A percentile compares a stretch with the other conserved stretches of the same genome.
These are phyloP conservation scores for Syzygium aromaticum DNA, from an alignment of 345 rosid species.

Conservation along the genomic window DNA sequence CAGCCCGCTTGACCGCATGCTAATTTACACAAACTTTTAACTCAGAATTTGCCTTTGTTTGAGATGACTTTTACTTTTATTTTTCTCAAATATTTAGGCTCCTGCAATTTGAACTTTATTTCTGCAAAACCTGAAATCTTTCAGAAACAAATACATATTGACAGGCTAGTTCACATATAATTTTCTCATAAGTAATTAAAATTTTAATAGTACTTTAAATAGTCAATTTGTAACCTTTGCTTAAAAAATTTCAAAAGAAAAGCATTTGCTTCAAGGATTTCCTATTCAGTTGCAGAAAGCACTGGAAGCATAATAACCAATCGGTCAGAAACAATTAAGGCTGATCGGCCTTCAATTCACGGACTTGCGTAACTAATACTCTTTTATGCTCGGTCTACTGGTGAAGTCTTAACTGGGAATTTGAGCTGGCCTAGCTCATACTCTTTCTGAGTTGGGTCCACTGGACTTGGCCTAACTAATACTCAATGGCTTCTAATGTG, in stretches of 20 bases:
- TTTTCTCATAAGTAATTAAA: not conserved
- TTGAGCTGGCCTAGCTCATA: not conserved
- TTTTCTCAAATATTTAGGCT: not conserved
- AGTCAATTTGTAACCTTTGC: not conserved
- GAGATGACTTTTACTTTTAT: not conserved
- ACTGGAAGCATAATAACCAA: not conserved
- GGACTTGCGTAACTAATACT: not conserved
- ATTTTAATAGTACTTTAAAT: not conserved
- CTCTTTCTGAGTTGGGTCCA: not conserved
- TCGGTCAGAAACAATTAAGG: not conserved
- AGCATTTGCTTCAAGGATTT: not conserved
- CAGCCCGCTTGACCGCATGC: not conserved
- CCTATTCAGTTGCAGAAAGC: not conserved
- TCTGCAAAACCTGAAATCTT: not conserved
- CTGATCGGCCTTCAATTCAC: not conserved
- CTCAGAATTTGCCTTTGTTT: not conserved
- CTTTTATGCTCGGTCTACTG: not conserved
- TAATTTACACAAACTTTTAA: not conserved
- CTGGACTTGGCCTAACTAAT: not conserved
- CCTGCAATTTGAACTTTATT: not conserved
- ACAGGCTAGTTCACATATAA: not conserved
- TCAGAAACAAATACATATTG: not conserved
- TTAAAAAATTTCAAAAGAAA: not conserved
- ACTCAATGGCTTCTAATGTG: not conserved
- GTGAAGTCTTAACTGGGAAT: not conserved